These are phyloP conservation scores for Linnemannia schmuckeri DNA, from an alignment of 192 early-diverging fungal genomes.

Conservation along the genomic window DNA sequence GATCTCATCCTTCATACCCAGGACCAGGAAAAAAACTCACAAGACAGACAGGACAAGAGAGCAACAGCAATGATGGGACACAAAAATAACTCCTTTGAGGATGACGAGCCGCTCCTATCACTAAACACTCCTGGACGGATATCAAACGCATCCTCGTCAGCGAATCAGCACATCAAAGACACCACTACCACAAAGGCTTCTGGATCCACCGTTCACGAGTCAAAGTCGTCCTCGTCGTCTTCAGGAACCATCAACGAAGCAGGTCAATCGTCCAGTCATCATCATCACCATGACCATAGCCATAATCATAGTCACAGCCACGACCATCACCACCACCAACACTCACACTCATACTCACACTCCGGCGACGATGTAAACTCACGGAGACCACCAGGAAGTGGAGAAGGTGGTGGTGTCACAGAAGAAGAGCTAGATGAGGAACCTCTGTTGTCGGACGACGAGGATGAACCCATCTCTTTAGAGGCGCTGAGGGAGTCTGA, in stretches of 20 bases:
- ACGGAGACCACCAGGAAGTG: not conserved
- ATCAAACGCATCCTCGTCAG: not conserved
- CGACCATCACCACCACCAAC: not conserved
- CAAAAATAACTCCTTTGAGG: conserved; percentile 11
- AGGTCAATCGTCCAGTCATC: not conserved
- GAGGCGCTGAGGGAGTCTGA: conserved; percentile 29
- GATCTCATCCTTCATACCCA: not conserved
- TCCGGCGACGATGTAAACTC: conserved; percentile 1
- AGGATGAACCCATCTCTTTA: conserved; percentile 25
- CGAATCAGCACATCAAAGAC: conserved; percentile 1
- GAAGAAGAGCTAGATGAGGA: not conserved
- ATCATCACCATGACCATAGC: conserved; percentile 11
- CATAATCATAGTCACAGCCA: not conserved
- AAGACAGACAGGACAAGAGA: not conserved
- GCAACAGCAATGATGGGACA: not conserved
- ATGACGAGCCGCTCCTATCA: conserved; percentile 44
- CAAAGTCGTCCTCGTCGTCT: conserved; percentile 15
- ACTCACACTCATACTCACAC: not conserved
- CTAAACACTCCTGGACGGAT: not conserved
- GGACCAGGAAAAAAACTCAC: not conserved
- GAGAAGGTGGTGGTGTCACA: not conserved
- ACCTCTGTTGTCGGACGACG: conserved; percentile 4
- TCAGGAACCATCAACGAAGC: conserved; percentile 1
- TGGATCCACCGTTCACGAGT: conserved; percentile 39
- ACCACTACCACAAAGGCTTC: conserved; percentile 26